Conservation (phyloP, 2,329 filamentous ascomycete species). For the Lachnellula arida region DNA sequence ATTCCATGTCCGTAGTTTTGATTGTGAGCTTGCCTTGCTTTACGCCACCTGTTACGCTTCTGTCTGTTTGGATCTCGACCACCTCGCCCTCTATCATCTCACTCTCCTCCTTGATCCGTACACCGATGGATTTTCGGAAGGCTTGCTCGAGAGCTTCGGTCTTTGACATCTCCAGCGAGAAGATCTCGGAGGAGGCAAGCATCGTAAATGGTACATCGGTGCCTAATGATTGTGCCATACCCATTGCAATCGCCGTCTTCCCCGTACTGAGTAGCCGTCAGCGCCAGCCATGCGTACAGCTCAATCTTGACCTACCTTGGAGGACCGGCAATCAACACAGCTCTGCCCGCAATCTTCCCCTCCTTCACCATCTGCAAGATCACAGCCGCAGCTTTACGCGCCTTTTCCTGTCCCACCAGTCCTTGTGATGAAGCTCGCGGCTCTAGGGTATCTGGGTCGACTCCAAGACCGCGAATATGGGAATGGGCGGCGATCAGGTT, state of each 20-base stretch:
- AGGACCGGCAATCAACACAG: constrained; percentile 89
- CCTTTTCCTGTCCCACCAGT: constrained; percentile 93
- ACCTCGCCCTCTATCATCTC: constrained; percentile 99
- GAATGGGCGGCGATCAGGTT: constrained; percentile 98
- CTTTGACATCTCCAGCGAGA: constrained; percentile 98
- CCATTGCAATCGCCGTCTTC: constrained; percentile 98
- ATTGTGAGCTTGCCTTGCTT: constrained; percentile 99
- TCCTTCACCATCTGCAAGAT: constrained; percentile 99
- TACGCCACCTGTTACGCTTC: constrained; percentile 90
- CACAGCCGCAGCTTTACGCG: constrained; percentile 90
- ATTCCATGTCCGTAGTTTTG: constrained; percentile 99
- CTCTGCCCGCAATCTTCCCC: constrained; percentile 94
- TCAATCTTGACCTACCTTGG: constrained; percentile 55
- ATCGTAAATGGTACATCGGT: constrained; percentile 95
- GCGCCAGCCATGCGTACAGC: neutral
- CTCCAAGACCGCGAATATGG: constrained; percentile 91
- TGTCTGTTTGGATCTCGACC: constrained; percentile 96
- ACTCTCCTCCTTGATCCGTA: constrained; percentile 97
- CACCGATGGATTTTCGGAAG: constrained; percentile 97
- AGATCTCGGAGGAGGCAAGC: constrained; percentile 93
- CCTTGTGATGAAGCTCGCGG: constrained; percentile 83
- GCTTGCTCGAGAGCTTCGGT: constrained; percentile 96
- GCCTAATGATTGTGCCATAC: constrained; percentile 94
- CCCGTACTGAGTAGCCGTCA: constrained; percentile 62
- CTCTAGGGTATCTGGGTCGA: constrained; percentile 86